Evolutionary conservation across 257 asterid genomes (phyloP), one percentile per base, ranked within the genome.

Genomic region (Pogostemon cablin): DNA sequence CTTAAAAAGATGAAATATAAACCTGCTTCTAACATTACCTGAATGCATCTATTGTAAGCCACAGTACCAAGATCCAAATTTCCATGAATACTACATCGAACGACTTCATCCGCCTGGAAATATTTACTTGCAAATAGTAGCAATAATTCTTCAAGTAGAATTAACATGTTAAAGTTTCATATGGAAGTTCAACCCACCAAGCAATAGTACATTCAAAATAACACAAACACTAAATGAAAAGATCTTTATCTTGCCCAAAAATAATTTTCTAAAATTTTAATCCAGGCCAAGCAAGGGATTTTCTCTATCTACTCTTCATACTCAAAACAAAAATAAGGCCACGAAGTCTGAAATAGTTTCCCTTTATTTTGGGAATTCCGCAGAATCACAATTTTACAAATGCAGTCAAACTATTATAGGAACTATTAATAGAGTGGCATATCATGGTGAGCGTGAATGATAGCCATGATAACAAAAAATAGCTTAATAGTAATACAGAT

Each of bases 11-110:
- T 61, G 49, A 6, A 67, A 68, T 72, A 40, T 47, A 56, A 60
- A 93, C 98, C 98, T 82, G 96, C 91, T 75, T 89, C 90, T 71
- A 89, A 77, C 96, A 89, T 85, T 25, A 92, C 93, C 82, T 89
- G 90, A 72, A 93, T 90, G 81, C 78, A 93, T 68, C 96, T 88
- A 82, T 93, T 93, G 85, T 89, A 93, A 25, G 95, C 97, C 78
- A 93, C 95, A 34, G 98, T 86, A 75, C 91, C 99, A 67, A 91
- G 97, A 86, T 87, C 95, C 78, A 82, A 37, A 68, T 83, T 80
- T 66, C 77, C 80, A 54, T n/a, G 53, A 52, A 93, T 85, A 82
- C 96, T 78, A 64, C 62, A 82, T 35, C 52, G 73, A 73, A 93
- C 78, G 56, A 82, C 86, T 69, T 82, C 88, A 75, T 84, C 85